Conservation (phyloP, 768 basidiomycete species). For the Termitomyces sp. region DNA sequence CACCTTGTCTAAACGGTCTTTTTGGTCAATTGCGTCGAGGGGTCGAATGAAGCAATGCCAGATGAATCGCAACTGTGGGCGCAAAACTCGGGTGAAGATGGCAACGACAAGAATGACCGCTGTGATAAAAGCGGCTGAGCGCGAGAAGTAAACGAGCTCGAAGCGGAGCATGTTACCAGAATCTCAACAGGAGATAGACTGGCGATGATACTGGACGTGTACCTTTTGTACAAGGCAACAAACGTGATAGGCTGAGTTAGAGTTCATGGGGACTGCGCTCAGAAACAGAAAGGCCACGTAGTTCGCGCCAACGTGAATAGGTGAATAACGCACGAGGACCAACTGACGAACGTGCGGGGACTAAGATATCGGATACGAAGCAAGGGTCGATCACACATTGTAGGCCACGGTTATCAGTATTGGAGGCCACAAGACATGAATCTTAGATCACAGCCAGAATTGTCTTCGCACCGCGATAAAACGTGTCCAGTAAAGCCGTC, state of each 20-base stretch:
- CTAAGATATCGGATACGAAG: not conserved
- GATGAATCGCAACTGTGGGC: conserved; percentile 38
- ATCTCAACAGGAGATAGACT: not conserved
- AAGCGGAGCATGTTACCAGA: conserved; percentile 1
- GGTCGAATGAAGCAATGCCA: conserved; percentile 48
- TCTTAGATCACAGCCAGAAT: not conserved
- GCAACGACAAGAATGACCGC: conserved; percentile 3
- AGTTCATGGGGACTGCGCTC: not conserved
- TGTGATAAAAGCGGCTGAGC: conserved; percentile 3
- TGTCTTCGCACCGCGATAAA: not conserved
- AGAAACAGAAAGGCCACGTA: not conserved
- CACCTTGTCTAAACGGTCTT: conserved; percentile 40
- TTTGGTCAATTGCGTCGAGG: conserved; percentile 33
- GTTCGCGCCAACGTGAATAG: conserved; percentile 1
- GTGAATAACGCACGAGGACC: conserved; percentile 5
- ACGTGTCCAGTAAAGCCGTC: not conserved
- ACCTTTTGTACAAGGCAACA: conserved; percentile 11
- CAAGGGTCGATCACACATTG: not conserved
- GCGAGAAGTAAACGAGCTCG: conserved; percentile 2
- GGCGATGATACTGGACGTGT: not conserved
- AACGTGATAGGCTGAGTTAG: conserved; percentile 9
- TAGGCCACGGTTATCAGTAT: not conserved
- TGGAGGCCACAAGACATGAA: not conserved
- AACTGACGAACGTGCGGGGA: conserved; percentile 11
- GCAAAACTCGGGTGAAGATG: conserved; percentile 18